phyloP scores from a whole-genome alignment of 2,329 filamentous ascomycete genomes.

The Fusarium pseudoanthophilum region DNA sequence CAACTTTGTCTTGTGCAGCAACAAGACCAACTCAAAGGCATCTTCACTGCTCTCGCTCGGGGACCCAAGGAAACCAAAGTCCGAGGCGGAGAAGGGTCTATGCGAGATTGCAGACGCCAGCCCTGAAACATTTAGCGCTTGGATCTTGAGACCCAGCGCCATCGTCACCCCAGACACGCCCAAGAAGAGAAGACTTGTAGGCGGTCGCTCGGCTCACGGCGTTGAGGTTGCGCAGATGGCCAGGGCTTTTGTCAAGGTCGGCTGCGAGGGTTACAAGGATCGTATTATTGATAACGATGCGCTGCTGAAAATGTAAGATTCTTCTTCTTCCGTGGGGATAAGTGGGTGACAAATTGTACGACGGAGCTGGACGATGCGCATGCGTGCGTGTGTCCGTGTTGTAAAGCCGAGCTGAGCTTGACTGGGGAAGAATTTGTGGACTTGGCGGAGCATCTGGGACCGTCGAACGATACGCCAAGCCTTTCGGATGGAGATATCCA shows the following conservation, averaged over 20 bases:
- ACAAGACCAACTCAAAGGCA: conserved; percentile 45
- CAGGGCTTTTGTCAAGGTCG: conserved; percentile 51
- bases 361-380: background rate
- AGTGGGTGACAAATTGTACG: background rate
- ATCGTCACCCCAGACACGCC: conserved; percentile 45
- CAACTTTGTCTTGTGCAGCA: conserved; percentile 58
- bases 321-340: background rate
- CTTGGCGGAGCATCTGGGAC: conserved; percentile 20
- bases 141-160: conserved; percentile 51
- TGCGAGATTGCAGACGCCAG: conserved; percentile 51
- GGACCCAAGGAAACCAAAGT: conserved; percentile 53
- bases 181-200: conserved; percentile 44
- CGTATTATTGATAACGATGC: conserved; percentile 50
- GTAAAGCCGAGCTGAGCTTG: conserved; percentile 3
- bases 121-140: conserved; percentile 49
- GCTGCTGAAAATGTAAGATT: conserved; percentile 45
- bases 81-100: conserved; percentile 54
- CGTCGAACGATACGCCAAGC: conserved; percentile 11
- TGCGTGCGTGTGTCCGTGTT: background rate
- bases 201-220: conserved; percentile 44
- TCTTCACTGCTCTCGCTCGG: conserved; percentile 51
- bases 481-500: background rate
- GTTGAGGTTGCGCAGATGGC: conserved; percentile 52
- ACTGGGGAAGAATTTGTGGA: conserved; percentile 27
- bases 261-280: conserved; percentile 50